A percentile compares a stretch with the other conserved stretches of the same genome.
Conservation (phyloP, 192 early-diverging fungal genomes). For the Backusella mclennaniae region DNA sequence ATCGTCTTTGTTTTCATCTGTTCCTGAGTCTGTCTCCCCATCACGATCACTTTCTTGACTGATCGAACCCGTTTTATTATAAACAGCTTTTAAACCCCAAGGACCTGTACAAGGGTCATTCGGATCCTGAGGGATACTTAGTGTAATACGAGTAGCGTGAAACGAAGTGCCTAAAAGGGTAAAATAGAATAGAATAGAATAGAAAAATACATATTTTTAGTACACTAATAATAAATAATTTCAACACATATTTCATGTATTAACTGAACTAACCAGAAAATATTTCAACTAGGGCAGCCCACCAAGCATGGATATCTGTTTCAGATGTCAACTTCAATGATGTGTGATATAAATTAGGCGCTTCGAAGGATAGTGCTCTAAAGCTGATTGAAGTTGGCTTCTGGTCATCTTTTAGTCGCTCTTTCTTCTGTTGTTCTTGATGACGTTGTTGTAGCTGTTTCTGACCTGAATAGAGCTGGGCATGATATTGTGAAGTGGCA, state of each 20-base stretch:
- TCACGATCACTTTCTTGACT: neutral
- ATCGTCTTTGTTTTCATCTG: neutral
- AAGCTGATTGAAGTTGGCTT: neutral
- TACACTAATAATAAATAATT: neutral
- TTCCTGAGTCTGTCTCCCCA: neutral
- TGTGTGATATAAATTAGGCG: conserved; percentile 42
- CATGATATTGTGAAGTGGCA: conserved; percentile 29
- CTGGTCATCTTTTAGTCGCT: neutral
- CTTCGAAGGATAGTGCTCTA: conserved; percentile 24
- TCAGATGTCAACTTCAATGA: conserved; percentile 39
- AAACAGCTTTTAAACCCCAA: conserved; percentile 41
- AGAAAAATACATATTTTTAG: neutral
- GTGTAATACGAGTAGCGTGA: conserved; percentile 34
- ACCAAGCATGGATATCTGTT: conserved; percentile 40
- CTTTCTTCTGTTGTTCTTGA: neutral
- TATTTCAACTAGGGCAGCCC: conserved; percentile 36
- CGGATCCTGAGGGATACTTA: conserved; percentile 42
- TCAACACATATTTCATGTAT: neutral
- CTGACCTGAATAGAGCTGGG: conserved; percentile 30
- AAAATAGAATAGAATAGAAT: neutral
- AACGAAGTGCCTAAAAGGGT: conserved; percentile 20
- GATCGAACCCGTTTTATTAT: conserved; percentile 16
- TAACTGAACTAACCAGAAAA: conserved; percentile 18
- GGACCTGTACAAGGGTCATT: conserved; percentile 38
- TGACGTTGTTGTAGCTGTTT: conserved; percentile 23